phyloP scores from a whole-genome alignment of 257 asterid species.

The Fraxinus americana region DNA sequence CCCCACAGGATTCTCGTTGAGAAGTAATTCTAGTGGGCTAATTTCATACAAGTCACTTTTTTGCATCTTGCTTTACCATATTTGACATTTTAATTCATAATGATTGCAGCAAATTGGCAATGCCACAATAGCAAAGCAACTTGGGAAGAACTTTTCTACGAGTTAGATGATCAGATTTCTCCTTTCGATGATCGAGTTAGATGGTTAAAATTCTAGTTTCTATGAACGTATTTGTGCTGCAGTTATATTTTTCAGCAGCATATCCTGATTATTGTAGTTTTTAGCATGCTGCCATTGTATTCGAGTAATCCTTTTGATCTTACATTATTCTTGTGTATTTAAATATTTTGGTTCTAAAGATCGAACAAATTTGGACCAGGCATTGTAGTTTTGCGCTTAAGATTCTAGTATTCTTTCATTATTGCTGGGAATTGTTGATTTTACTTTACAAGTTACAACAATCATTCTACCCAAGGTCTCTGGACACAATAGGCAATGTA shows the following conservation, averaged over 20 bases:
- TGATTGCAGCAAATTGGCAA: conserved; percentile 64
- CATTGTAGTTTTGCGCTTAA: background rate
- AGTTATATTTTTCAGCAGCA: conserved; percentile 6
- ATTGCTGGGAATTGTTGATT: background rate
- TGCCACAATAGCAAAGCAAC: conserved; percentile 49
- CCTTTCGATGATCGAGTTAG: background rate
- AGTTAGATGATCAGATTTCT: conserved; percentile 30
- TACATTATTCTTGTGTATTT: background rate
- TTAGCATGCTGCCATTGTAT: conserved; percentile 4
- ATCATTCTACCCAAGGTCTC: background rate
- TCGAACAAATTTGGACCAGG: background rate
- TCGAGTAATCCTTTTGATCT: conserved; percentile 1
- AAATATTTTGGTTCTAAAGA: background rate
- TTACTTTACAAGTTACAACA: no score
- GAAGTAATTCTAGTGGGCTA: background rate
- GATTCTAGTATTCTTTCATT: no score
- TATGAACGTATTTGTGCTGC: background rate
- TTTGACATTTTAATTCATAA: background rate
- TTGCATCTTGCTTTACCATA: background rate
- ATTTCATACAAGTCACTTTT: background rate
- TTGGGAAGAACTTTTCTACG: conserved; percentile 30
- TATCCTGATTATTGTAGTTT: conserved; percentile 9
- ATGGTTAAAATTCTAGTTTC: background rate
- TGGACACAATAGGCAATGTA: background rate
- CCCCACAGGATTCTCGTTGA: background rate